A percentile compares a stretch with the other conserved stretches of the same genome.
These are phyloP conservation scores for Tolypocladium ophioglossoides DNA, from an alignment of 2,329 filamentous ascomycete species.

Conservation along the genomic window DNA sequence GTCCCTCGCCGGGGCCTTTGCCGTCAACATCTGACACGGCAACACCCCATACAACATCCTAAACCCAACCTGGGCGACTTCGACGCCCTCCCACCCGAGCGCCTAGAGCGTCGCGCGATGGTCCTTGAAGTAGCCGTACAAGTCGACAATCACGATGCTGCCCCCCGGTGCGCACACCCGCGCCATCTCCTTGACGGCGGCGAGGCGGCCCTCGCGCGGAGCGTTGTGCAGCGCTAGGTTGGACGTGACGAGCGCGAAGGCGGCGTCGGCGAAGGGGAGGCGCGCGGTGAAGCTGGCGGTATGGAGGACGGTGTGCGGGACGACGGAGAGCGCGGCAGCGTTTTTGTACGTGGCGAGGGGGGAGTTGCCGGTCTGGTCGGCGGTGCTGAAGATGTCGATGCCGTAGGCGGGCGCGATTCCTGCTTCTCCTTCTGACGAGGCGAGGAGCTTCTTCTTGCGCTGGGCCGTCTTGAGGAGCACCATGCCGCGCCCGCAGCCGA, in stretches of 20 bases:
- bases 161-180: slow-evolving; percentile 5
- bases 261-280: slow-evolving; percentile 6
- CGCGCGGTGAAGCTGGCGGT: slow-evolving; percentile 5
- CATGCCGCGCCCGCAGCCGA: slow-evolving; percentile 10
- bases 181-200: slow-evolving; percentile 6
- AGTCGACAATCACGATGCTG: slow-evolving; percentile 4
- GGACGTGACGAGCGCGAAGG: slow-evolving; percentile 5
- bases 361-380: slow-evolving; percentile 7
- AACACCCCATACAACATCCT: slow-evolving; percentile 6
- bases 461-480: slow-evolving; percentile 8
- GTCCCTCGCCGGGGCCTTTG: neutral
- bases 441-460: slow-evolving; percentile 2
- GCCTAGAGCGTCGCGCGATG: slow-evolving; percentile 3
- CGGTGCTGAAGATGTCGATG: slow-evolving; percentile 8
- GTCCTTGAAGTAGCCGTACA: slow-evolving; percentile 6
- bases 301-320: slow-evolving; percentile 2
- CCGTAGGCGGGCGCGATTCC: slow-evolving; percentile 4
- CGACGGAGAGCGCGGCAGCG: slow-evolving; percentile 4
- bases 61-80: slow-evolving; percentile 3
- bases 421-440: neutral
- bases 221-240: slow-evolving; percentile 8
- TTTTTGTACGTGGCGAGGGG: slow-evolving; percentile 7
- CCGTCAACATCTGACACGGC: slow-evolving; percentile 6
- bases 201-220: neutral
- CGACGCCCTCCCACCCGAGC: slow-evolving; percentile 4